Evolutionary conservation across 768 basidiomycete genomes (phyloP).

Genomic region (Cystobasidium tubakii): DNA sequence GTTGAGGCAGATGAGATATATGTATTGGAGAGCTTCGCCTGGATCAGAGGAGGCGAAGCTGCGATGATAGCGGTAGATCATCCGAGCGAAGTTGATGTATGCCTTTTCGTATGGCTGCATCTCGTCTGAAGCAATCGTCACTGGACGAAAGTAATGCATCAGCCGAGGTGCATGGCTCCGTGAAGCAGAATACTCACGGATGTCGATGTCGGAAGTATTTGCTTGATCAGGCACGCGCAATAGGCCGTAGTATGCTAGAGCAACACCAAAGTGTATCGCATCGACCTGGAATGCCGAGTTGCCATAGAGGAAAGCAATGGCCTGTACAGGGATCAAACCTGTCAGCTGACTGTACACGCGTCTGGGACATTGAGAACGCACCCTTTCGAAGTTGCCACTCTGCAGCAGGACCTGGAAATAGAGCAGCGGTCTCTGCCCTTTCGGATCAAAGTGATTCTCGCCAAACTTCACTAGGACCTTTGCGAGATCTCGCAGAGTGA

Average conservation of each 20-base stretch:
- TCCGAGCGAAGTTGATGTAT: constrained; percentile 69
- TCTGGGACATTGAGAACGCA: constrained; percentile 49
- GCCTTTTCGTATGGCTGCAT: constrained; percentile 43
- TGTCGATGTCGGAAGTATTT: constrained; percentile 73
- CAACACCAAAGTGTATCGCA: constrained; percentile 87
- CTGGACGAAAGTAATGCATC: background rate
- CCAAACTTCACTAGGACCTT: constrained; percentile 50
- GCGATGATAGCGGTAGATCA: constrained; percentile 87
- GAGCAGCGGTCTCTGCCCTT: constrained; percentile 56
- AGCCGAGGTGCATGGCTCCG: background rate
- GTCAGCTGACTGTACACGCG: background rate
- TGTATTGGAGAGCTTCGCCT: constrained; percentile 87
- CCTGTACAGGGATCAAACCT: constrained; percentile 53
- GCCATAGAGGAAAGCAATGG: constrained; percentile 82
- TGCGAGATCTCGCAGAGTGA: constrained; percentile 49
- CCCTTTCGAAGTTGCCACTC: constrained; percentile 90
- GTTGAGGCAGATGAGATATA: constrained; percentile 74
- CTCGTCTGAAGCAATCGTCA: constrained; percentile 27
- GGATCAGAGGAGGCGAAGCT: constrained; percentile 90
- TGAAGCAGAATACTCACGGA: constrained; percentile 58
- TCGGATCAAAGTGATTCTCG: constrained; percentile 53
- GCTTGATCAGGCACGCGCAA: constrained; percentile 73
- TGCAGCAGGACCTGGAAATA: constrained; percentile 66
- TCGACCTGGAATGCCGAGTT: constrained; percentile 81
- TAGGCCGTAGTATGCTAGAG: constrained; percentile 85